A percentile compares a stretch with the other conserved stretches of the same genome.
Conservation (phyloP, 2,329 filamentous ascomycete species). For the Phoma sp. region DNA sequence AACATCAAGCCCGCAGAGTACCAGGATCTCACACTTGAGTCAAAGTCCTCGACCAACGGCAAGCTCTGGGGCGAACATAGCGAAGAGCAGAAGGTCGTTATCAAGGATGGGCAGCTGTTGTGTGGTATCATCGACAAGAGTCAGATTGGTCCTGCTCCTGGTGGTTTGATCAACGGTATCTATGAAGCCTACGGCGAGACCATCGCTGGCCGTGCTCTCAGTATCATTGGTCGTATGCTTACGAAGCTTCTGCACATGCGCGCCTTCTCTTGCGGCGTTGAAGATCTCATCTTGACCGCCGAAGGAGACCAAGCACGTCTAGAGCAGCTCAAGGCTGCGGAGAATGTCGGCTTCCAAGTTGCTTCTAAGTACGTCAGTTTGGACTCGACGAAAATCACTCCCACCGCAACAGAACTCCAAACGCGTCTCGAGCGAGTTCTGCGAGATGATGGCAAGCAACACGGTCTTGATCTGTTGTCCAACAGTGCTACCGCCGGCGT, state of each 20-base stretch:
- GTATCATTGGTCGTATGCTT: constrained; percentile 85
- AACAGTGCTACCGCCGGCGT: constrained; percentile 74
- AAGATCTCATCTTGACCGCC: constrained; percentile 86
- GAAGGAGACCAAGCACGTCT: constrained; percentile 77
- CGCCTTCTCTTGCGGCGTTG: constrained; percentile 96
- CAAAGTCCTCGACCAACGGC: constrained; percentile 79
- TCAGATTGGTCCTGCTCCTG: constrained; percentile 86
- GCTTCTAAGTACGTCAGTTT: constrained; percentile 90
- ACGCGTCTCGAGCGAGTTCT: constrained; percentile 86
- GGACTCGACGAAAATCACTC: constrained; percentile 66
- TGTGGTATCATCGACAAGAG: constrained; percentile 94
- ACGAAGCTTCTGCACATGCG: constrained; percentile 92
- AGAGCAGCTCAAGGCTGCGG: constrained; percentile 71
- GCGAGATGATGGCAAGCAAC: constrained; percentile 89
- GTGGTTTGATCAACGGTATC: constrained; percentile 88
- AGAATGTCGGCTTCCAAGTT: constrained; percentile 76
- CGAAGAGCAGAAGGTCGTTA: constrained; percentile 82
- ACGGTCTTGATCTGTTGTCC: constrained; percentile 86
- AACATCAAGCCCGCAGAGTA: constrained; percentile 85
- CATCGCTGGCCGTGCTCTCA: constrained; percentile 84
- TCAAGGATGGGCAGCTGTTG: constrained; percentile 87
- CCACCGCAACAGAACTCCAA: constrained; percentile 74
- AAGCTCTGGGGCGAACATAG: constrained; percentile 77
- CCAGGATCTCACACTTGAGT: constrained; percentile 78
- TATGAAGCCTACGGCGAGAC: constrained; percentile 93